Percentiles rank a stretch among this genome's conserved stretches.
Conservation (phyloP, 805 yeast genomes). For the Jamesozyma piceae region DNA sequence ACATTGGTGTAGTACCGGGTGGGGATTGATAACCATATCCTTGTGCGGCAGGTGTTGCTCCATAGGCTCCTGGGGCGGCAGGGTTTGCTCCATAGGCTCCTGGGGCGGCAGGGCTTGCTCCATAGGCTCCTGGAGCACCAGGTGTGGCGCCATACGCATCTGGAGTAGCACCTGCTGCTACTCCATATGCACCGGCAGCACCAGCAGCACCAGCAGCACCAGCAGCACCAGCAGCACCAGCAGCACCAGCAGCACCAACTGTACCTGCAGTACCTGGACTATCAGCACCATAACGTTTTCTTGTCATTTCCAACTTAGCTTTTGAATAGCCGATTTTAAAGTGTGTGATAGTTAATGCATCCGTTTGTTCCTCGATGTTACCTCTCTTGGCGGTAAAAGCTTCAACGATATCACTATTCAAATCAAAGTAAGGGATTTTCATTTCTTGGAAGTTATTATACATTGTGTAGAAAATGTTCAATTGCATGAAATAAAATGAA, state of each 20-base stretch:
- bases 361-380: constrained; percentile 80
- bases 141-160: constrained; percentile 5
- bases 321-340: constrained; percentile 86
- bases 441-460: constrained; percentile 88
- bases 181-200: constrained; percentile 14
- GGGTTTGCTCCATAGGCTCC: constrained; percentile 10
- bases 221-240: constrained; percentile 9
- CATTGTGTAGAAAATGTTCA: constrained; percentile 89
- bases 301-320: constrained; percentile 72
- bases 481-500: constrained; percentile 92
- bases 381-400: constrained; percentile 79
- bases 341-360: constrained; percentile 80
- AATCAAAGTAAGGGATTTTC: constrained; percentile 93
- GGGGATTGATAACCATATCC: constrained; percentile 15
- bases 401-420: constrained; percentile 73
- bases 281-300: constrained; percentile 52
- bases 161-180: constrained; percentile 15
- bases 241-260: constrained; percentile 13
- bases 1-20: constrained; percentile 5
- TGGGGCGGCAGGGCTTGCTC: constrained; percentile 14
- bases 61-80: background rate
- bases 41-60: background rate
- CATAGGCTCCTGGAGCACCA: constrained; percentile 16
- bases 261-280: constrained; percentile 16
- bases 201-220: constrained; percentile 12